Conservation (phyloP, 140 eudicot species). For the Erigeron philadelphicus region DNA sequence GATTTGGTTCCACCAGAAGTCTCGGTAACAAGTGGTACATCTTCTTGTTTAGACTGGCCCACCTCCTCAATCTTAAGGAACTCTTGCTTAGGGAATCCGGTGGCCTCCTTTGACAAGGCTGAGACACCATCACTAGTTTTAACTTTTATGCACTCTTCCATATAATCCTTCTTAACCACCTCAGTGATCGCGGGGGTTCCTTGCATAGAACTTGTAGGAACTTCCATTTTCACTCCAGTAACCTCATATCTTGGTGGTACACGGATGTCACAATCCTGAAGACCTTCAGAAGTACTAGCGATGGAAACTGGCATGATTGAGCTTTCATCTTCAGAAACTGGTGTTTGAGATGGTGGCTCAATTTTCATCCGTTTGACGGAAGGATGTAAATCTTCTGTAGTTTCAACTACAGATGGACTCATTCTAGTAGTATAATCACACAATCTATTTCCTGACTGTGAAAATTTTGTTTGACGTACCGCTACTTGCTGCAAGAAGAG, state of each 20-base stretch:
- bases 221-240: conserved; percentile 46
- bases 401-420: conserved; percentile 39
- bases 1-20: conserved; percentile 59
- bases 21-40: conserved; percentile 39
- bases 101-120: conserved; percentile 29
- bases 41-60: conserved; percentile 42
- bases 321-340: conserved; percentile 34
- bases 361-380: conserved; percentile 63
- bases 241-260: conserved; percentile 43
- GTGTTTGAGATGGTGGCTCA: conserved; percentile 46
- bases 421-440: conserved; percentile 29
- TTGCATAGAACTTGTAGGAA: conserved; percentile 33
- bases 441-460: conserved; percentile 30
- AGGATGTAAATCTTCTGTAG: conserved; percentile 59
- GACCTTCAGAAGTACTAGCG: conserved; percentile 34
- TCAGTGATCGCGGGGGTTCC: conserved; percentile 32
- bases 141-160: background rate
- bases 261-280: conserved; percentile 31
- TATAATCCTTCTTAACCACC: conserved; percentile 23
- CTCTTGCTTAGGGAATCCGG: conserved; percentile 41
- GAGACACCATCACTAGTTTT: conserved; percentile 34
- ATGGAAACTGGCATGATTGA: conserved; percentile 34
- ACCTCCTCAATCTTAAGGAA: conserved; percentile 49
- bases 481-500: conserved; percentile 38
- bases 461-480: conserved; percentile 32